phyloP scores from a whole-genome alignment of 768 basidiomycete genomes.

The Porpolomopsis calyptriformis region DNA sequence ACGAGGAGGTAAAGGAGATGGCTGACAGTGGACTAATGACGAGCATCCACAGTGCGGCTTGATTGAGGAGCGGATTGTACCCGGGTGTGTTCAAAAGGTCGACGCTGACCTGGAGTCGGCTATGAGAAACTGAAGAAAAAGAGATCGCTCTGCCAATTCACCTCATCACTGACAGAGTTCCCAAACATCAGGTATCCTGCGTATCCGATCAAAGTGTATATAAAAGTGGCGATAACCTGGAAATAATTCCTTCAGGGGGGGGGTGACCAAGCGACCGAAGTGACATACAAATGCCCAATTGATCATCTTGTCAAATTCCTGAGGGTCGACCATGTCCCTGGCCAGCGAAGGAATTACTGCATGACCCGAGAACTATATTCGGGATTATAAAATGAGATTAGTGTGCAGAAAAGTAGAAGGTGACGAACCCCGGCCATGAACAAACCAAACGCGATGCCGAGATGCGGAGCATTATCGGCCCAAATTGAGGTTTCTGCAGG shows the following conservation, averaged over 20 bases:
- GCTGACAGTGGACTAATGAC: conserved; percentile 67
- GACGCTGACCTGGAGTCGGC: conserved; percentile 56
- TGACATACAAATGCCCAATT: conserved; percentile 73
- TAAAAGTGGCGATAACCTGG: conserved; percentile 51
- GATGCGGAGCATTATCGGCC: conserved; percentile 39
- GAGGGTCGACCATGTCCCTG: conserved; percentile 80
- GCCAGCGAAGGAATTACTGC: conserved; percentile 85
- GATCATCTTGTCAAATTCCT: conserved; percentile 70
- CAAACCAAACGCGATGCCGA: conserved; percentile 78
- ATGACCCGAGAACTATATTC: conserved; percentile 75
- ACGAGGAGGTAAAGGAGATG: not conserved
- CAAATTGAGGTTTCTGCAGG: conserved; percentile 60
- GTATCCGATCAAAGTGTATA: conserved; percentile 60
- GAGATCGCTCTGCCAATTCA: conserved; percentile 20
- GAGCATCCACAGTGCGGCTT: conserved; percentile 75
- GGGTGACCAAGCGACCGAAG: not conserved
- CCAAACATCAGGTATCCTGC: conserved; percentile 94
- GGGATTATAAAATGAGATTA: not conserved
- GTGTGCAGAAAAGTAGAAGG: not conserved
- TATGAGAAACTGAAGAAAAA: not conserved
- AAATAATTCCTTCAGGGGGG: not conserved
- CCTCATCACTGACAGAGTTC: conserved; percentile 67
- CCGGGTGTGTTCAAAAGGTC: conserved; percentile 66
- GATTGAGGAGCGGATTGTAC: conserved; percentile 63
- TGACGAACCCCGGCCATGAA: conserved; percentile 82